Percentiles rank a stretch among this genome's conserved stretches.
Evolutionary conservation across 352 stramenopile species (phyloP).

Genomic region (Phytophthora hibernalis): DNA sequence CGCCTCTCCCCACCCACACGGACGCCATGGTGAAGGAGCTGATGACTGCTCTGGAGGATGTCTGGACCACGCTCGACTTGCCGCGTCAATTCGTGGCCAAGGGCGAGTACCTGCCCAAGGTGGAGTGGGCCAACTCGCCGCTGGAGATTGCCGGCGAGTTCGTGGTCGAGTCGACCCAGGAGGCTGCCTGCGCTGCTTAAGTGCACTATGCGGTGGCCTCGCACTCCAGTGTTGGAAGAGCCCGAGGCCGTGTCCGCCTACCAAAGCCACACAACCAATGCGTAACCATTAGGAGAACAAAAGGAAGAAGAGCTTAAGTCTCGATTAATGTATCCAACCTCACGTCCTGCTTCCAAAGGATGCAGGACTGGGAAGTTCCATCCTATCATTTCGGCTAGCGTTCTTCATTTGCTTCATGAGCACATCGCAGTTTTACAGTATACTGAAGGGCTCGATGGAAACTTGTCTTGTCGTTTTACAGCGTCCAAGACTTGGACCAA

Average conservation of each 20-base stretch:
- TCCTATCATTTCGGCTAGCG: slow-evolving; percentile 13
- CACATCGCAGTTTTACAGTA: too few species aligned
- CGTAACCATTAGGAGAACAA: slow-evolving; percentile 31
- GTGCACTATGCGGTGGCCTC: slow-evolving; percentile 15
- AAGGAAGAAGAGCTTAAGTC: slow-evolving; percentile 33
- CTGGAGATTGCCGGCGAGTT: slow-evolving; percentile 54
- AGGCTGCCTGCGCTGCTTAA: slow-evolving; percentile 44
- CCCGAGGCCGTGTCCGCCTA: slow-evolving; percentile 13
- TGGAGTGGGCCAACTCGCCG: slow-evolving; percentile 78
- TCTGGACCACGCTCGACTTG: slow-evolving; percentile 89
- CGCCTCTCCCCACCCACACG: slow-evolving; percentile 87
- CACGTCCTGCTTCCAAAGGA: slow-evolving; percentile 13
- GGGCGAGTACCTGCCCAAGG: slow-evolving; percentile 80
- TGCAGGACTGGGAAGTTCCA: slow-evolving; percentile 28
- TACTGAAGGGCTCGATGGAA: too few species aligned
- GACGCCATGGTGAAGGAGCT: slow-evolving; percentile 90
- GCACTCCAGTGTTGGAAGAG: slow-evolving; percentile 28
- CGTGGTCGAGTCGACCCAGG: slow-evolving; percentile 41
- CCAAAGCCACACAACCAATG: slow-evolving; percentile 26
- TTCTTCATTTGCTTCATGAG: too few species aligned
- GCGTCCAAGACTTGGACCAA: too few species aligned
- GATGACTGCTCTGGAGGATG: slow-evolving; percentile 80
- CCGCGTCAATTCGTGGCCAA: slow-evolving; percentile 66
- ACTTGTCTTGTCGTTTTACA: too few species aligned
- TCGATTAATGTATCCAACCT: slow-evolving; percentile 36